Evolutionary conservation across 352 stramenopile genomes (phyloP), one percentile per base, ranked within the genome.

Genomic region (Pythium brachiatum): DNA sequence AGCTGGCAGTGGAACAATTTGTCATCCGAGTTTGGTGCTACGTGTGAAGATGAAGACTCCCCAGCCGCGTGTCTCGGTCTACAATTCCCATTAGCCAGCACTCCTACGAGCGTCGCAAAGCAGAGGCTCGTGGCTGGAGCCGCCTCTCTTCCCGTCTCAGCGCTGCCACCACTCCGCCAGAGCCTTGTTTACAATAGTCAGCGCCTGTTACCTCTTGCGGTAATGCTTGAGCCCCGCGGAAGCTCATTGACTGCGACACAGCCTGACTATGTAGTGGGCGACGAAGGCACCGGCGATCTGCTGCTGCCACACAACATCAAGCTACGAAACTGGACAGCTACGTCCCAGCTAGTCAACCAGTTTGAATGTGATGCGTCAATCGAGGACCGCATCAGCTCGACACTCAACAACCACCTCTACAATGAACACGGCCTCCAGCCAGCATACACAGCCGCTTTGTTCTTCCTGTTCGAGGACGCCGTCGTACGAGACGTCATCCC

Each of bases 1-100:
- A 32, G 46, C 18, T 67, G 60, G 51, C 29, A 36, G 34, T 51
- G 21, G 2, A 18, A 25, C 36, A 26, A 67, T 16, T 34, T 67
- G n/a, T 18, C 51, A 3, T 16, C 13, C 15, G n/a, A n/a, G n/a
- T n/a, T n/a, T n/a, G n/a, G n/a, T n/a, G n/a, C n/a, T n/a, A n/a
- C n/a, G n/a, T n/a, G n/a, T n/a, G n/a, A n/a, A n/a, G n/a, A n/a
- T n/a, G n/a, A n/a, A n/a, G n/a, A n/a, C n/a, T n/a, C n/a, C n/a
- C n/a, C n/a, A n/a, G n/a, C n/a, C n/a, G n/a, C n/a, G n/a, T n/a
- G n/a, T n/a, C n/a, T n/a, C n/a, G n/a, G n/a, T n/a, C n/a, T n/a
- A n/a, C n/a, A n/a, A n/a, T n/a, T n/a, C n/a, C n/a, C n/a, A n/a
- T n/a, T n/a, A n/a, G n/a, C n/a, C n/a, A n/a, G n/a, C n/a, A n/a